Conservation (phyloP, 441 rosid species). For the Gossypium aridum region DNA sequence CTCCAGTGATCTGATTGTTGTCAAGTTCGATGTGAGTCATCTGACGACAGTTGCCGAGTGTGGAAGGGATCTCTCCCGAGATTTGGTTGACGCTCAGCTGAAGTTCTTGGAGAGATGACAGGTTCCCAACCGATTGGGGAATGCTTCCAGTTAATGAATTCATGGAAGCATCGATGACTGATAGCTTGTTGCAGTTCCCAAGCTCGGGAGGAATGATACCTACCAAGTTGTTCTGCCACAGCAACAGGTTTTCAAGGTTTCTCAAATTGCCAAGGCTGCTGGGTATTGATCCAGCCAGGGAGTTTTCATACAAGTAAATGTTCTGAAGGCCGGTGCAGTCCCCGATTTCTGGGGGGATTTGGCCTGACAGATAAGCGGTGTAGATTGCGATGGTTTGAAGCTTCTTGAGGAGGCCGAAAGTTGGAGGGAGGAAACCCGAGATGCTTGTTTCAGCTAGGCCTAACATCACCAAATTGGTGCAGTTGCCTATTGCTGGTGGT, state of each 20-base stretch:
- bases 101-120: slow-evolving; percentile 31
- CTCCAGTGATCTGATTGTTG: slow-evolving; percentile 55
- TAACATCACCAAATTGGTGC: slow-evolving; percentile 28
- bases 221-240: slow-evolving; percentile 45
- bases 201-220: slow-evolving; percentile 39
- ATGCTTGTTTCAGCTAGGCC: slow-evolving; percentile 51
- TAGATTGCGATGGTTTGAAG: slow-evolving; percentile 41
- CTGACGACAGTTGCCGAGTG: slow-evolving; percentile 29
- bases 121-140: slow-evolving; percentile 32
- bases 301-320: slow-evolving; percentile 39
- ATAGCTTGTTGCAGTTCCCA: slow-evolving; percentile 32
- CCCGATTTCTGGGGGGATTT: slow-evolving; percentile 42
- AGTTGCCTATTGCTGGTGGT: slow-evolving; percentile 38
- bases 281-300: slow-evolving; percentile 37
- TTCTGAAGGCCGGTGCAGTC: slow-evolving; percentile 37
- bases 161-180: slow-evolving; percentile 34
- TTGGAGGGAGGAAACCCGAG: slow-evolving; percentile 38
- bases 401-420: slow-evolving; percentile 32
- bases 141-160: slow-evolving; percentile 40
- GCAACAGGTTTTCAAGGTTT: slow-evolving; percentile 32
- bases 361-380: slow-evolving; percentile 39
- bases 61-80: slow-evolving; percentile 37
- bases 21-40: slow-evolving; percentile 43
- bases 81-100: slow-evolving; percentile 43
- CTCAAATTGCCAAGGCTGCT: slow-evolving; percentile 24